phyloP scores from a whole-genome alignment of 148 eudicot genomes.

The Tetragonia tetragonoides region DNA sequence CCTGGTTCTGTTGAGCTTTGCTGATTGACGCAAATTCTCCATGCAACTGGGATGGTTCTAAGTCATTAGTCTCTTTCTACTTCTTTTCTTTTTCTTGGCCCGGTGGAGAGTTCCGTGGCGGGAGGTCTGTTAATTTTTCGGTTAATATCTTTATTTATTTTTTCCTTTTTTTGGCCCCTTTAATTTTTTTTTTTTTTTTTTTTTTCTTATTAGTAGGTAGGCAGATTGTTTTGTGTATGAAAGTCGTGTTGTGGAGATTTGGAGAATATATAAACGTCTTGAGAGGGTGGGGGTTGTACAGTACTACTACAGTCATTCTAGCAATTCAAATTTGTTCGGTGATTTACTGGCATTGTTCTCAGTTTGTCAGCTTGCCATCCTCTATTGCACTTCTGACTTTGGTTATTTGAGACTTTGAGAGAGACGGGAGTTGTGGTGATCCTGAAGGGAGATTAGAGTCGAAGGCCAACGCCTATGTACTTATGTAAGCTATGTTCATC shows the following conservation, averaged over 20 bases:
- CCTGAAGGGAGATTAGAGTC: no score
- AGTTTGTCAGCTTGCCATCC: neutral
- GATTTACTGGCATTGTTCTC: neutral
- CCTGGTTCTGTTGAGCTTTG: neutral
- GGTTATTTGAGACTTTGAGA: no score
- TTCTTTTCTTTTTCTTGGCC: neutral
- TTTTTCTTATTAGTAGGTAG: conserved; percentile 11
- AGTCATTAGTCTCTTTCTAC: neutral
- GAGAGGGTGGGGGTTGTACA: conserved; percentile 19
- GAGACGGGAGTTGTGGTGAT: no score
- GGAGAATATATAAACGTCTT: conserved; percentile 1
- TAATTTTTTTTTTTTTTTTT: neutral
- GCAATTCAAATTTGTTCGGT: conserved; percentile 28
- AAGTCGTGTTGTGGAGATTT: conserved; percentile 4
- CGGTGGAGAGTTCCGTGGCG: neutral
- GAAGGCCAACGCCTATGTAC: no score
- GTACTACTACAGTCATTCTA: conserved; percentile 16
- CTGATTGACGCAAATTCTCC: neutral
- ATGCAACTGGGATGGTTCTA: neutral
- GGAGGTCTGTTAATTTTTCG: conserved; percentile 15
- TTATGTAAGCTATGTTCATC: no score
- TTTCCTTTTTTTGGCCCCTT: neutral
- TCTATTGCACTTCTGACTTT: no score
- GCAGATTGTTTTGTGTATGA: conserved; percentile 22
- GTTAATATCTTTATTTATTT: conserved; percentile 5